Evolutionary conservation across 2,329 filamentous ascomycete species (phyloP), one percentile per base, ranked within the genome.

Genomic region (Claviceps pazoutovae): DNA sequence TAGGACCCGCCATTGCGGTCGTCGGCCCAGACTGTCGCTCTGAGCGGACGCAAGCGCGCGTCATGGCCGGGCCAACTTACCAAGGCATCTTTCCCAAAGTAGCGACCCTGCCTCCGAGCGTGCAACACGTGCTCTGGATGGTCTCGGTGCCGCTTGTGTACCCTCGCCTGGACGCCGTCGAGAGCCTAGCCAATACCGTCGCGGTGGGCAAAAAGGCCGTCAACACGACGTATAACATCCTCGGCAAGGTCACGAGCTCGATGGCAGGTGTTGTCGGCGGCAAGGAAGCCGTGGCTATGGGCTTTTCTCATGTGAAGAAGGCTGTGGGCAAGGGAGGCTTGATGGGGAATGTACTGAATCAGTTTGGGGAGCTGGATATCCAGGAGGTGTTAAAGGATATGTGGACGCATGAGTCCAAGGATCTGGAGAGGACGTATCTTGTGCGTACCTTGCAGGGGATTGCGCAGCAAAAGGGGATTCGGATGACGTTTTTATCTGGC

Each of bases 331-430:
- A 98, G 68, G 85, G 83, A 1, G 93, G 93, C 1, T 74, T 98
- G 49, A 97, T 98, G 91, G 91, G 91, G 56, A 86, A 88, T 53
- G 89, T 97, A 41, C 74, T 98, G 48, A 96, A 89, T 70, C 90
- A 94, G 38, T 98, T 98, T 66, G 93, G 93, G 51, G 93, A 97
- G 58, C 84, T 98, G 55, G 93, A 96, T 62, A 80, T 97, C 49
- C 82, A 93, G 50, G 93, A 98, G 69, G 93, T 97, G 64, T 72
- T 97, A 53, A 84, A 91, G 63, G 93, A 98, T 66, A 84, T 95
- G 74, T 98, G 93, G 93, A 98, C 93, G 21, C 93, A 98, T 63
- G 91, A 97, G 49, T 90, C 86, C 50, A 98, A 97, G 77, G 93
- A 98, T 61, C 81, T 98, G 42, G 93, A 98, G 70, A 79, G 93